These are phyloP conservation scores for Backusella westeae DNA, from an alignment of 192 early-diverging fungal species.

Conservation along the genomic window DNA sequence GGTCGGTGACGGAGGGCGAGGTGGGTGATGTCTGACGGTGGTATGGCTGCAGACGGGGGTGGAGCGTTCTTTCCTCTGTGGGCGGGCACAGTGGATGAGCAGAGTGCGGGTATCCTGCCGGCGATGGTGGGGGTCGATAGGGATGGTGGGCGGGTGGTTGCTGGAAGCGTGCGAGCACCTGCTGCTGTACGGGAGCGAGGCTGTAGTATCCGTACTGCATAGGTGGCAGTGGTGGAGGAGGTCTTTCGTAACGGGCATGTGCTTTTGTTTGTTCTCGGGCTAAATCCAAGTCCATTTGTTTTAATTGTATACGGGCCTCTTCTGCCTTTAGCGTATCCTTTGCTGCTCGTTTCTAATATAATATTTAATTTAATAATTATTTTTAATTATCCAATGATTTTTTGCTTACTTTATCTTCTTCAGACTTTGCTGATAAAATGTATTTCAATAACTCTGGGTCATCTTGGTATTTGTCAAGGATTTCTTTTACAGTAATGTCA, in stretches of 20 bases:
- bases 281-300: constrained; percentile 25
- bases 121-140: constrained; percentile 6
- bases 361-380: neutral
- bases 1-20: neutral
- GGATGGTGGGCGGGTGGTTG: neutral
- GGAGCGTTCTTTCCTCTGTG: neutral
- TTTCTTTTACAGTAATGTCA: constrained; percentile 12
- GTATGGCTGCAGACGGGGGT: neutral
- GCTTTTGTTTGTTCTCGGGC: constrained; percentile 20
- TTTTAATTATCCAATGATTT: neutral
- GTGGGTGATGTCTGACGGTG: neutral
- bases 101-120: constrained; percentile 16
- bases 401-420: constrained; percentile 18
- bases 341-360: constrained; percentile 24
- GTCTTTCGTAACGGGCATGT: constrained; percentile 4
- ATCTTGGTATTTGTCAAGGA: constrained; percentile 12
- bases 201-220: neutral
- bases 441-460: constrained; percentile 20
- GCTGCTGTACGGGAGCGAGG: constrained; percentile 25
- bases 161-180: constrained; percentile 22
- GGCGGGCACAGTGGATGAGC: constrained; percentile 17
- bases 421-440: constrained; percentile 17
- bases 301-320: constrained; percentile 24
- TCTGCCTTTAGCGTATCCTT: constrained; percentile 20
- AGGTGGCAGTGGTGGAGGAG: neutral